Conservation (phyloP, 495 filamentous ascomycete genomes). For the Thozetella sp. region DNA sequence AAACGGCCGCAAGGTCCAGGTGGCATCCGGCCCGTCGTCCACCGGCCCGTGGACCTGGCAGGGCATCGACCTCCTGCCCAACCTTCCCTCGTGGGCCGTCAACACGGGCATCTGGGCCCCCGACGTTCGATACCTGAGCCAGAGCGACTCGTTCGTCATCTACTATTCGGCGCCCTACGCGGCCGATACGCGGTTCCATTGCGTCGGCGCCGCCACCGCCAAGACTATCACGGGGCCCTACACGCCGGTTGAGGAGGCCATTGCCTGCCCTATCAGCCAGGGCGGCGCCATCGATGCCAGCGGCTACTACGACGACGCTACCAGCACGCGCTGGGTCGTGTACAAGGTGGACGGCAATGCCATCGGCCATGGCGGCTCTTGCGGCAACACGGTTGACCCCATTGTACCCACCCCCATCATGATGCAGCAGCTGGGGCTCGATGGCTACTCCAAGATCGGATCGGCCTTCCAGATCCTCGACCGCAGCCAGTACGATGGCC, state of each 20-base stretch:
- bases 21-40: slow-evolving; percentile 15
- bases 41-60: slow-evolving; percentile 22
- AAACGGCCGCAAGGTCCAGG: slow-evolving; percentile 28
- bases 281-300: slow-evolving; percentile 62
- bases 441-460: slow-evolving; percentile 55
- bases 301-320: slow-evolving; percentile 48
- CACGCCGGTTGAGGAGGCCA: slow-evolving; percentile 34
- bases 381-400: slow-evolving; percentile 51
- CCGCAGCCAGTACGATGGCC: slow-evolving; percentile 54
- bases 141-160: slow-evolving; percentile 52
- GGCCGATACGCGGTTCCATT: slow-evolving; percentile 40
- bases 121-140: slow-evolving; percentile 35
- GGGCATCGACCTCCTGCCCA: slow-evolving; percentile 24
- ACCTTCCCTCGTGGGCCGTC: slow-evolving; percentile 23
- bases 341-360: slow-evolving; percentile 66
- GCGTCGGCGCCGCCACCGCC: slow-evolving; percentile 52
- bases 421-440: slow-evolving; percentile 52
- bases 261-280: slow-evolving; percentile 48
- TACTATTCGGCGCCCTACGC: slow-evolving; percentile 55
- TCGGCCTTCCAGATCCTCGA: slow-evolving; percentile 54
- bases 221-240: slow-evolving; percentile 52
- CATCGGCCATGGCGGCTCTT: slow-evolving; percentile 55
- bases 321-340: slow-evolving; percentile 54
- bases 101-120: slow-evolving; percentile 45
- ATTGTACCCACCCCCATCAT: slow-evolving; percentile 57